phyloP scores from a whole-genome alignment of 495 filamentous ascomycete species.

The Aspergillus biplanus region DNA sequence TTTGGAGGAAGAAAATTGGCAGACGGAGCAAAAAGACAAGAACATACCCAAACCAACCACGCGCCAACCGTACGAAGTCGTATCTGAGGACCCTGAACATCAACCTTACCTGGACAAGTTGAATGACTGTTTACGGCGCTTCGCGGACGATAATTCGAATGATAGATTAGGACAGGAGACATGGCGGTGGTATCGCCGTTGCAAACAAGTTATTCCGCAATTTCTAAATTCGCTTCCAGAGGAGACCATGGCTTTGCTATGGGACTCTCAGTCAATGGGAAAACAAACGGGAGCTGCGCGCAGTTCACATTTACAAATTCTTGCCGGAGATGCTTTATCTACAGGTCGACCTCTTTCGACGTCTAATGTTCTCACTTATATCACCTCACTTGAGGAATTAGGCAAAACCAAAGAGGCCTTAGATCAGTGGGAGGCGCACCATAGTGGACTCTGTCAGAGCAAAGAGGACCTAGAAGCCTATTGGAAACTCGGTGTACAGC shows the following conservation, averaged over 20 bases:
- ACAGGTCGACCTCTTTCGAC: conserved; percentile 54
- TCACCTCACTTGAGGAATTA: conserved; percentile 64
- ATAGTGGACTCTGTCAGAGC: conserved; percentile 53
- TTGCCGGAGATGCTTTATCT: conserved; percentile 64
- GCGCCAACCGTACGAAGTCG: conserved; percentile 29
- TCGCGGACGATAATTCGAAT: conserved; percentile 30
- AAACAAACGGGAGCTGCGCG: conserved; percentile 50
- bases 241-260: conserved; percentile 45
- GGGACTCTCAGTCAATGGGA: conserved; percentile 50
- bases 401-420: conserved; percentile 63
- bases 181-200: conserved; percentile 52
- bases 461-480: conserved; percentile 58
- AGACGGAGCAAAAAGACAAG: conserved; percentile 25
- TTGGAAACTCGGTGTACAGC: conserved; percentile 69
- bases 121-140: conserved; percentile 31
- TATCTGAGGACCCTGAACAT: conserved; percentile 26
- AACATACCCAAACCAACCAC: conserved; percentile 26
- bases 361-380: conserved; percentile 63
- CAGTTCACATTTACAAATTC: conserved; percentile 59
- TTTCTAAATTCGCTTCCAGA: conserved; percentile 43
- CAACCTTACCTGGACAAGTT: conserved; percentile 43
- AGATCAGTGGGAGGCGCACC: conserved; percentile 65
- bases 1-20: conserved; percentile 45
- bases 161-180: conserved; percentile 36
- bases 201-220: conserved; percentile 42